Base-by-base conservation (phyloP, 805 yeast genomes). In the Candida boidinii region DNA sequence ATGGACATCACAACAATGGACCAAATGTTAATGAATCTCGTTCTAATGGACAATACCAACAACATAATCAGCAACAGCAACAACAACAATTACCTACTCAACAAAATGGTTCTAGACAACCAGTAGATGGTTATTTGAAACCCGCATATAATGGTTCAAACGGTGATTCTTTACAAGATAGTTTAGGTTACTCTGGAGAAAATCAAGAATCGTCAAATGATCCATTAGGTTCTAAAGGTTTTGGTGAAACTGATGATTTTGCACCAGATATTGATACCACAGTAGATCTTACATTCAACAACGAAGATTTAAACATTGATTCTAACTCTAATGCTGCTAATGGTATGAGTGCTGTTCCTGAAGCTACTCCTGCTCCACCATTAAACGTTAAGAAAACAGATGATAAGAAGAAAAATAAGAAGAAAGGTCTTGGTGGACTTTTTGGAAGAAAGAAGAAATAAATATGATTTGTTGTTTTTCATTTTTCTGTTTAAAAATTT, bases 371-470 rank as follows among this genome's bases (percentile, higher is more conserved):
- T 6, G 47, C 58, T 11, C 54, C 58, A n/a, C 60, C 66, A 34
- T n/a, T n/a, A n/a, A n/a, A n/a, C n/a, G 43, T 63, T 56, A 41
- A 62, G 38, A 40, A 39, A 43, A 28, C 17, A 22, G 29, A 35
- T 17, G 51, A 48, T 26, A 46, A 60, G 48, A 62, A 66, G 50
- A 56, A 53, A 38, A 48, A 62, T 56, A 64, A 68, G 55, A 83
- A 79, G 70, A 70, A 73, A 46, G 85, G 90, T 4, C 60, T 85
- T 29, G 86, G 88, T 51, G 83, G 95, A 33, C 60, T 85, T 29
- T 87, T 88, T 51, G 83, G 95, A 33, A 72, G 79, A 51, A 76
- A 74, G 68, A 75, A 75, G 62, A 41, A 38, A 43, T 22, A n/a
- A 26, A n/a, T n/a, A n/a, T n/a, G n/a, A n/a, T n/a, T n/a, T n/a